These are phyloP conservation scores for Naematelia aurantialba DNA, from an alignment of 768 basidiomycete genomes.

Conservation along the genomic window DNA sequence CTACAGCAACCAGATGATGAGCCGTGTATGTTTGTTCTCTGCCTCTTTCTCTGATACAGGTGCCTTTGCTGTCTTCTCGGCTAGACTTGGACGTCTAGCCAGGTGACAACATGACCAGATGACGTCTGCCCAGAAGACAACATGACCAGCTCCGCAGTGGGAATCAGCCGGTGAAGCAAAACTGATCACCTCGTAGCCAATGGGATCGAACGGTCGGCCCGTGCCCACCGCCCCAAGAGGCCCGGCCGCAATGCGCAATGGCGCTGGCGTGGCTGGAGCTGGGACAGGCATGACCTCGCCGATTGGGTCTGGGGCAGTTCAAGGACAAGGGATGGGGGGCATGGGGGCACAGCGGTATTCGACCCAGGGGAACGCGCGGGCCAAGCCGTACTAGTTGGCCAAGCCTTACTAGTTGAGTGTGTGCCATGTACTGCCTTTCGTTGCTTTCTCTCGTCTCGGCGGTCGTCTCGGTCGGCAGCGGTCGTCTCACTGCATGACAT, in stretches of 20 bases:
- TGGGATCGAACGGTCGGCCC: constrained; percentile 12
- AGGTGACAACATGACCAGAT: neutral
- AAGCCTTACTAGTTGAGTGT: too few species aligned
- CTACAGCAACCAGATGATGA: constrained; percentile 10
- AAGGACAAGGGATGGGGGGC: constrained; percentile 15
- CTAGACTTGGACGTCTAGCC: too few species aligned
- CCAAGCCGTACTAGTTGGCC: constrained; percentile 40
- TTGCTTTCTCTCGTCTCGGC: too few species aligned
- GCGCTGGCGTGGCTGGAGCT: neutral
- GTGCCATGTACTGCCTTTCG: too few species aligned
- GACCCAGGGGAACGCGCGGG: constrained; percentile 44
- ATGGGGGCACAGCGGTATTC: constrained; percentile 47
- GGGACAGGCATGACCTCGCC: constrained; percentile 8
- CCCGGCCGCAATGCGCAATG: constrained; percentile 47
- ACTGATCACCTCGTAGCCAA: constrained; percentile 4
- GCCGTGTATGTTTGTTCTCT: constrained; percentile 9
- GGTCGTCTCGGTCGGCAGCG: too few species aligned
- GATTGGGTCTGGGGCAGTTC: neutral
- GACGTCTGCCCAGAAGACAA: too few species aligned
- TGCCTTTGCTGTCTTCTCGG: too few species aligned
- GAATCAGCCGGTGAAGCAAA: neutral
- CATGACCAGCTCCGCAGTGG: neutral
- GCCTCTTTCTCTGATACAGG: too few species aligned
- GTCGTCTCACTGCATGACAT: too few species aligned
- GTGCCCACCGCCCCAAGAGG: constrained; percentile 46